These are phyloP conservation scores for Gossypium raimondii DNA, from an alignment of 345 rosid genomes.

Conservation along the genomic window DNA sequence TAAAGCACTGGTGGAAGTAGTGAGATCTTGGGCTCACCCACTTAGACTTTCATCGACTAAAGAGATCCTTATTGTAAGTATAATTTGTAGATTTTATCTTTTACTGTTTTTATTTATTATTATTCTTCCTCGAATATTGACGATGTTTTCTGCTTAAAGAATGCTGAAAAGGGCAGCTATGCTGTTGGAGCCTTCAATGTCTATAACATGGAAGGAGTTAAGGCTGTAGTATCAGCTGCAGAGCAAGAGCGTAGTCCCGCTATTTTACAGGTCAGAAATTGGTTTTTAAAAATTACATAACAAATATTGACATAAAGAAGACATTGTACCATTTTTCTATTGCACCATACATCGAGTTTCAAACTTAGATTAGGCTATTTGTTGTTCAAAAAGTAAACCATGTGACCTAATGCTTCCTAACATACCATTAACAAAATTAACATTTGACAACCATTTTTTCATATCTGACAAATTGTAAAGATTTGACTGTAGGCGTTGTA, in stretches of 20 bases:
- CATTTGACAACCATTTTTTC: no score
- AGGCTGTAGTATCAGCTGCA: conserved; percentile 95
- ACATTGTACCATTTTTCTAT: not conserved
- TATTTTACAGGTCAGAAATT: conserved; percentile 68
- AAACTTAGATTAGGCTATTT: not conserved
- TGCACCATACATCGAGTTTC: not conserved
- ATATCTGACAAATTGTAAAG: no score
- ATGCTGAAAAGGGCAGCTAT: conserved; percentile 83
- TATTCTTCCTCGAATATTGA: conserved; percentile 25
- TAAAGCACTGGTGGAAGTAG: conserved; percentile 76
- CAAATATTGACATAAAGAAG: not conserved
- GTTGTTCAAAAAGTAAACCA: not conserved
- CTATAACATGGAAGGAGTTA: conserved; percentile 89
- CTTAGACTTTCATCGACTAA: conserved; percentile 58
- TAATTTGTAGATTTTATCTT: not conserved
- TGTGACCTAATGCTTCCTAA: not conserved
- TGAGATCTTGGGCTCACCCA: conserved; percentile 81
- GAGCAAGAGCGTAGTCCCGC: conserved; percentile 94
- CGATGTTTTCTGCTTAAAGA: conserved; percentile 34
- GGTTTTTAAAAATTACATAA: not conserved
- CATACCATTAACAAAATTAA: not conserved
- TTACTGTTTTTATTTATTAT: not conserved
- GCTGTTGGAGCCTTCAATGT: conserved; percentile 97
- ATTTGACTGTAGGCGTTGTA: no score
- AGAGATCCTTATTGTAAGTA: conserved; percentile 67